These are phyloP conservation scores for Noccaea bulbosa DNA, from an alignment of 345 rosid genomes.

Conservation along the genomic window DNA sequence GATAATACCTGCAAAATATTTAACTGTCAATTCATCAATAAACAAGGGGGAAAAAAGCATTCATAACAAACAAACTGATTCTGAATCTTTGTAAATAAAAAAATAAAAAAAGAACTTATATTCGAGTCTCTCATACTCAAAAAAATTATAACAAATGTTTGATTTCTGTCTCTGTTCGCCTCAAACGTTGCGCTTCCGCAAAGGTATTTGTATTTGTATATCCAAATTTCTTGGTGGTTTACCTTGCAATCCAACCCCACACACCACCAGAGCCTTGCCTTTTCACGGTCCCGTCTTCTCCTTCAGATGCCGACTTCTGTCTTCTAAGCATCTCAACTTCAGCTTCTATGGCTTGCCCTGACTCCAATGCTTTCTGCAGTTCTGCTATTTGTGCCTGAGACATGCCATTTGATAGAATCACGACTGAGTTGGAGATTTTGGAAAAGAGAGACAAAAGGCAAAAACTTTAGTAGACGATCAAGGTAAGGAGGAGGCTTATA, in stretches of 20 bases:
- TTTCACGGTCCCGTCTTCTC: constrained; percentile 57
- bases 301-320: constrained; percentile 73
- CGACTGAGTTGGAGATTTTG: constrained; percentile 5
- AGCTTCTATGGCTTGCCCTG: constrained; percentile 69
- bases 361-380: constrained; percentile 79
- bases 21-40: not conserved
- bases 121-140: constrained; percentile 21
- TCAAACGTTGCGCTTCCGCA: constrained; percentile 20
- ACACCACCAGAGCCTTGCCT: constrained; percentile 87
- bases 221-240: constrained; percentile 20
- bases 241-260: constrained; percentile 75
- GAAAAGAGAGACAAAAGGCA: not conserved
- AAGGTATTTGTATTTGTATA: constrained; percentile 14
- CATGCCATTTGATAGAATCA: constrained; percentile 15
- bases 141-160: constrained; percentile 7
- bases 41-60: not conserved
- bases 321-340: constrained; percentile 83
- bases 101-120: not conserved
- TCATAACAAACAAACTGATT: constrained; percentile 15
- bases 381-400: constrained; percentile 89
- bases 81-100: constrained; percentile 17
- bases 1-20: not conserved
- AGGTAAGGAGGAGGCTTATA: constrained; percentile 4
- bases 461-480: constrained; percentile 21
- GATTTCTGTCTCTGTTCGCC: constrained; percentile 11